Base-by-base conservation (phyloP, 225 moss, liverwort and hornwort species). In the Rhytidiadelphus loreus region DNA sequence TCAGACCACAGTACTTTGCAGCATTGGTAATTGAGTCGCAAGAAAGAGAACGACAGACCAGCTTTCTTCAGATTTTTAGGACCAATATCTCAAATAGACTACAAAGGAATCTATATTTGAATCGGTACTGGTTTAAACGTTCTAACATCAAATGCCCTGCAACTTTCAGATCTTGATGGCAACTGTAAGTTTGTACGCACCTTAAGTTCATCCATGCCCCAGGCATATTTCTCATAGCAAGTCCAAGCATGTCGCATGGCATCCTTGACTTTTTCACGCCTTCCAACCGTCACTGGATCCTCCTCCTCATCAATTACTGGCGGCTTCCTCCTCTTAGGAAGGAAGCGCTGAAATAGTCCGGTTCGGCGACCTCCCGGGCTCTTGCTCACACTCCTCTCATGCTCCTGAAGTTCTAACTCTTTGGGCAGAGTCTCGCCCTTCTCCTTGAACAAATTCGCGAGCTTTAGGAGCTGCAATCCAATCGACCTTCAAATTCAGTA, bases 161-260 rank as follows among this genome's bases (percentile, higher is more conserved):
- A 81, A 19, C 75, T 81, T 90, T 61, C 71, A 86, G 37, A 80
- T 52, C 75, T 72, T 72, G 61, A 75, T 62, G 74, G 48, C 52
- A 59, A 55, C 64, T 63, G 73, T 16, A 59, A 46, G n/a, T 76
- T 82, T 82, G n/a, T 43, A 66, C 13, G 70, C 85, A 96, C 96
- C 96, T 93, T 85, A 64, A 98, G 89, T 89, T 97, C 98, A 87
- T 98, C 98, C 83, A 80, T 97, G 86, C 97, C 98, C 97, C 96
- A 98, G 21, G 98, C 97, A 85, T 97, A 98, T 41, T 91, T 95
- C 91, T 96, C 98, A 80, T 98, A 98, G 62, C 93, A 97, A 86
- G 93, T 90, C 95, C 97, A 98, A 59, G 98, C 98, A 92, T 98
- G 98, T 55, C 92, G 87, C 97, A 98, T 98, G 66, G 98, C 98